Evolutionary conservation across 2,329 filamentous ascomycete genomes (phyloP).

Genomic region (Basipetospora sp.): DNA sequence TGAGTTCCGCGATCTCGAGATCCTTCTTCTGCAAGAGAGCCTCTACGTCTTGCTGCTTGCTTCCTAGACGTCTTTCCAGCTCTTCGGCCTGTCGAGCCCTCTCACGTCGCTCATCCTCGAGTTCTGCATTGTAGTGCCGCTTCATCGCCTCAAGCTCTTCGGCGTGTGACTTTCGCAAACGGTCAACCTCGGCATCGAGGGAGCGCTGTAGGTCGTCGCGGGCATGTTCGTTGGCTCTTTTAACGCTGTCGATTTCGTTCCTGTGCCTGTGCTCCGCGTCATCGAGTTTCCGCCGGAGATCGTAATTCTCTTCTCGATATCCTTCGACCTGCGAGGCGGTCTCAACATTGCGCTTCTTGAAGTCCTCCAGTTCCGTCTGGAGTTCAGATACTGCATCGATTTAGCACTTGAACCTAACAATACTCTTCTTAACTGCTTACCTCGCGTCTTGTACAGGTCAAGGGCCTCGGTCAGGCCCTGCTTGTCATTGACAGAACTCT

Average conservation of each 20-base stretch:
- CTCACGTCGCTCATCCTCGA: conserved; percentile 48
- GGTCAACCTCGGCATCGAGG: conserved; percentile 39
- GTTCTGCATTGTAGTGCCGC: conserved; percentile 45
- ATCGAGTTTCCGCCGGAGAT: conserved; percentile 28
- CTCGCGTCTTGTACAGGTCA: conserved; percentile 57
- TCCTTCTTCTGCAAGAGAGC: conserved; percentile 36
- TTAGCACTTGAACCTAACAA: background rate
- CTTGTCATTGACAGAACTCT: conserved; percentile 51
- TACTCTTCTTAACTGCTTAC: conserved; percentile 31
- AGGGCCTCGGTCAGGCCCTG: conserved; percentile 60
- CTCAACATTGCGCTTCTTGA: conserved; percentile 46
- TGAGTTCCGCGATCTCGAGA: conserved; percentile 35
- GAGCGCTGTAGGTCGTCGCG: conserved; percentile 38
- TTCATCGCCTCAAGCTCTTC: conserved; percentile 54
- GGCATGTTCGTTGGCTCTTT: conserved; percentile 39
- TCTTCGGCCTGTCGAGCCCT: conserved; percentile 50
- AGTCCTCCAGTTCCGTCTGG: conserved; percentile 30
- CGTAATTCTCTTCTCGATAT: conserved; percentile 34
- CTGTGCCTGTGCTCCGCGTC: conserved; percentile 24
- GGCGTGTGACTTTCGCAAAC: conserved; percentile 45
- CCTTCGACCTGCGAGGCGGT: conserved; percentile 31
- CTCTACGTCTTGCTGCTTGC: conserved; percentile 37
- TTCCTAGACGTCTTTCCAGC: conserved; percentile 37
- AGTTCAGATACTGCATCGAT: conserved; percentile 29
- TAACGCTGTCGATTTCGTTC: conserved; percentile 40